Base-by-base conservation (phyloP, 495 filamentous ascomycete genomes). In the Jackrogersella multiformis region DNA sequence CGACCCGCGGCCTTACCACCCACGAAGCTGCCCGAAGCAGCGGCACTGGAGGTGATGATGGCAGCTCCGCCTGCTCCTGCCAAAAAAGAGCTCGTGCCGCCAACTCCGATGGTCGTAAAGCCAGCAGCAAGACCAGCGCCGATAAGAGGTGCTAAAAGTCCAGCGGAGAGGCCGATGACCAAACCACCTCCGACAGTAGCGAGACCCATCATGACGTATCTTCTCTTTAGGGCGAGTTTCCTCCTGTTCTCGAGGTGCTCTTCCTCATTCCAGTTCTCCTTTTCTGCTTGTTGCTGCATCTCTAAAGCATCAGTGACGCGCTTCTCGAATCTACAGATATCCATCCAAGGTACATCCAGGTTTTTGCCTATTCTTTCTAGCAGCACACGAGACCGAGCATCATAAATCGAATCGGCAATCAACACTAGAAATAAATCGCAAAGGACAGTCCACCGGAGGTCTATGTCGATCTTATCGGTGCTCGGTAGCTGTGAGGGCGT, bases 281-380 rank as follows among this genome's bases (percentile, higher is more conserved):
- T 96, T 26, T 92, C 88, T 7, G 92, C 89, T 36, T 89, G 87
- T 67, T 96, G 90, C 80, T 99, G 95, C 91, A 99, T 97, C 76
- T 98, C 95, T 18, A 99, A 81, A 10, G 96, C 92, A 76, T 99
- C 95, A 13, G 94, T 97, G 15, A 98, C 93, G 26, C 94, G 91
- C 79, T 98, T 98, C 77, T 99, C 95, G 71, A 99, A 99, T 30
- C 91, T 86, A 75, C 92, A 95, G 56, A 99, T 96, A 55, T 98
- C 96, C 51, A 95, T 81, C 93, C 92, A 96, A 13, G 92, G 82
- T 8, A 99, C 86, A 32, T 89, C 87, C 69, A 99, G 84, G 63
- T 88, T 88, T 51, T 84, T 81, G 39, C 90, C 94, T 0, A 98
- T 93, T 41, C 84, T 83, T 78, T 98, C 96, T 0, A 99, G 84